Evolutionary conservation across 1,139 yeast genomes (phyloP), one percentile per base, ranked within the genome.

Genomic region (Hansenula anomala): DNA sequence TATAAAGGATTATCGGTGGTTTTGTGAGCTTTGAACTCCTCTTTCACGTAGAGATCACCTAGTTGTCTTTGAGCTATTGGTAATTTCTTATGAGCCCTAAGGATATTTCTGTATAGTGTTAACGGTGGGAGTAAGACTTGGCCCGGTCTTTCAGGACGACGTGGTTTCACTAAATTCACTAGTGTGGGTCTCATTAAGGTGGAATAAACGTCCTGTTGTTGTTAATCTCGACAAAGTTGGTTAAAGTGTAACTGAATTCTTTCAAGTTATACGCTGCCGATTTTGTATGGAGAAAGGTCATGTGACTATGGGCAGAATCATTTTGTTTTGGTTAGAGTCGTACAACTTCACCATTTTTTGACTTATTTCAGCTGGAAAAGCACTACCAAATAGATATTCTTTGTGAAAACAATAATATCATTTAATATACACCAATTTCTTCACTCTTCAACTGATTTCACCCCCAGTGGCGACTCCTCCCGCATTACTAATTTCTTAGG

Each of bases 11-110:
- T 89, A 51, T 89, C 96, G 13, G 82, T 73, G 36, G 67, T 63
- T 46, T 78, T 76, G 63, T 94, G 98, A n/a, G 92, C 83, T 49
- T 79, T 78, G 67, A 92, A 92, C 62, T 92, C 98, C 22, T 82
- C 76, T 56, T 81, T 86, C 40, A 92, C 96, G 60, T 92, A 92
- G 49, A 78, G 74, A 59, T 92, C 97, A 6, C 98, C 98, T 27
- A 92, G 70, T 33, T 79, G 71, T 41, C 95, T 70, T 48, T 85
- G 83, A 39, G 80, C 79, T 3, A 64, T 60, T 0, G 95, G 95
- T 28, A 90, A 66, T 33, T 65, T 61, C 41, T 64, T 67, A 58
- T 92, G 97, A 1, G 96, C 90, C 40, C 97, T 68, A 42, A 94
- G 68, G 33, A 92, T 80, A 15, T 82, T 73, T 39, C 87, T 71